These are phyloP conservation scores for Coemansia sp. DNA, from an alignment of 192 early-diverging fungal genomes.

Conservation along the genomic window DNA sequence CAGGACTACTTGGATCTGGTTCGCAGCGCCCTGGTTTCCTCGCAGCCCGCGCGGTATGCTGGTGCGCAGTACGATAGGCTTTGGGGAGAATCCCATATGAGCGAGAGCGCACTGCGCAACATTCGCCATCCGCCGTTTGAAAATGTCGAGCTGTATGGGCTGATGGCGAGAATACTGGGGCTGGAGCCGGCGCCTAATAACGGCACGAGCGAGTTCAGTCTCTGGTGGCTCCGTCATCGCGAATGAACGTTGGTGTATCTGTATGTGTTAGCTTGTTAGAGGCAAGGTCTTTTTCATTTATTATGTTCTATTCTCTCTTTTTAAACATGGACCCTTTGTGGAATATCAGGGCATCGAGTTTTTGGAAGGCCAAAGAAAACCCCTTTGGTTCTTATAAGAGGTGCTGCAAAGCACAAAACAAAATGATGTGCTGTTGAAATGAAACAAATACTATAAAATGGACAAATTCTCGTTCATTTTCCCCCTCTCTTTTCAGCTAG, in stretches of 20 bases:
- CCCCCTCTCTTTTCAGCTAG: too few relatives aligned
- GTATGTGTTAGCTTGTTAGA: too few relatives aligned
- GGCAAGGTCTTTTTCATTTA: too few relatives aligned
- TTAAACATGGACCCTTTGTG: too few relatives aligned
- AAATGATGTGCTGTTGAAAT: too few relatives aligned
- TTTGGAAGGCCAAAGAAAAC: too few relatives aligned
- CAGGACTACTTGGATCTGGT: slow-evolving; percentile 44
- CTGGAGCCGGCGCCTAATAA: slow-evolving; percentile 70
- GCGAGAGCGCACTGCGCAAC: slow-evolving; percentile 15
- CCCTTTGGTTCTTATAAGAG: too few relatives aligned
- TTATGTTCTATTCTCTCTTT: too few relatives aligned
- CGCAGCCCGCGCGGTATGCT: slow-evolving; percentile 3
- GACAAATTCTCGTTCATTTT: too few relatives aligned
- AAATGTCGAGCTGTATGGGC: slow-evolving; percentile 72
- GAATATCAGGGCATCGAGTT: too few relatives aligned
- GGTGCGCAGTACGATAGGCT: slow-evolving; percentile 30
- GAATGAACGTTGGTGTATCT: not conserved
- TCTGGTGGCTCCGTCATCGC: slow-evolving; percentile 34
- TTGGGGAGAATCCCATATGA: slow-evolving; percentile 33
- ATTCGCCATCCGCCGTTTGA: slow-evolving; percentile 55
- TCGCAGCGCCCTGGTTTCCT: slow-evolving; percentile 22
- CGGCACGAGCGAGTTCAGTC: slow-evolving; percentile 53
- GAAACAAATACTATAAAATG: too few relatives aligned
- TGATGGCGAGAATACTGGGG: slow-evolving; percentile 59
- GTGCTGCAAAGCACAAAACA: too few relatives aligned